phyloP scores from a whole-genome alignment of 2,329 filamentous ascomycete genomes.

The Botrytis deweyae region DNA sequence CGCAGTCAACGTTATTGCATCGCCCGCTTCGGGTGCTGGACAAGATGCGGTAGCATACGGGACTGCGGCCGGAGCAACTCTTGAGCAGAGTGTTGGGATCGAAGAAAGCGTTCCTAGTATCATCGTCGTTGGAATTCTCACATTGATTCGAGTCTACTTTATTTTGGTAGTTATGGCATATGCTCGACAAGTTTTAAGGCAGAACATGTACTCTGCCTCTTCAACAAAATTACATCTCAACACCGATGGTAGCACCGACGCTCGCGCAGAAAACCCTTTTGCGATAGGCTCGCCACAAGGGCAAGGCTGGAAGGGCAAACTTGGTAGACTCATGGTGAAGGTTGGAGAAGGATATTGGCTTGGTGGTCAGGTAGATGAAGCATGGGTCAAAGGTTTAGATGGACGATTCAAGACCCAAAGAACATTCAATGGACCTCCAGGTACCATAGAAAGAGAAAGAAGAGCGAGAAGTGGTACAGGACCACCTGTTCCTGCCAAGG shows the following conservation, averaged over 20 bases:
- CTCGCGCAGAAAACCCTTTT: slow-evolving; percentile 67
- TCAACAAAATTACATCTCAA: slow-evolving; percentile 37
- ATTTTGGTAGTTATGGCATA: slow-evolving; percentile 80
- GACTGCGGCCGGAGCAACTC: slow-evolving; percentile 43
- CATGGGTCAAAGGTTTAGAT: slow-evolving; percentile 65
- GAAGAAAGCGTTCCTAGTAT: slow-evolving; percentile 73
- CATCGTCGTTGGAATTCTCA: slow-evolving; percentile 70
- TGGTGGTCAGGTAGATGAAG: slow-evolving; percentile 60
- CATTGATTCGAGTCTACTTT: slow-evolving; percentile 77
- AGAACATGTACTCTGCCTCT: slow-evolving; percentile 57
- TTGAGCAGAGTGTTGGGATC: slow-evolving; percentile 65
- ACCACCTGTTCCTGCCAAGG: slow-evolving; percentile 36
- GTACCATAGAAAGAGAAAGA: slow-evolving; percentile 44
- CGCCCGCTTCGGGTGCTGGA: slow-evolving; percentile 48
- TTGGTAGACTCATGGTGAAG: slow-evolving; percentile 77
- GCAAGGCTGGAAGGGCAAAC: slow-evolving; percentile 72
- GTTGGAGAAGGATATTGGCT: slow-evolving; percentile 80
- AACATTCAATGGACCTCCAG: slow-evolving; percentile 43
- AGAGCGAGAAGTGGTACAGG: slow-evolving; percentile 46
- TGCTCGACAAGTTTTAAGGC: slow-evolving; percentile 72
- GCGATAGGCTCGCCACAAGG: slow-evolving; percentile 67
- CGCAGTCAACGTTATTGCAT: slow-evolving; percentile 53
- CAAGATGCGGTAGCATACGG: slow-evolving; percentile 54
- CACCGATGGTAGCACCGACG: slow-evolving; percentile 43
- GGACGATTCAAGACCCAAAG: slow-evolving; percentile 56